Evolutionary conservation across 129 eudicot genomes (phyloP), one percentile per base, ranked within the genome.

Genomic region (Deinandra increscens): DNA sequence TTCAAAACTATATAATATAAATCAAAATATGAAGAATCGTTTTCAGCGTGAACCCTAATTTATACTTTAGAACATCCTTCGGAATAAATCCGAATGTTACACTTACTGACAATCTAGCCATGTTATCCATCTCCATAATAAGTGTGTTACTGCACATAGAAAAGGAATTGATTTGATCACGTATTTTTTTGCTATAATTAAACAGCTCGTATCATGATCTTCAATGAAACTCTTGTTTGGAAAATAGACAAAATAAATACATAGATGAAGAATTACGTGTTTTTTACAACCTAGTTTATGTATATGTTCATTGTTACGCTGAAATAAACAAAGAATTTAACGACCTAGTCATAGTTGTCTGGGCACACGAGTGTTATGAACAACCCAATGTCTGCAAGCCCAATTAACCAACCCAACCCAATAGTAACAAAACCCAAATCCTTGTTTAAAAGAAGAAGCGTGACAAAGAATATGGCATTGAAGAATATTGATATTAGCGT

Each of bases 121-220:
- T 86, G 50, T 86, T 92, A 74, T 92, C 98, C 79, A 92, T 89
- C 80, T 92, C 96, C 86, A 76, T 22, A 49, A 92, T 96, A 79
- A 88, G 82, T 11, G 82, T 53, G 61, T 92, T 92, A 39, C 98
- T 92, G 71, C 50, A 68, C 20, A 79, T 14, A 78, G 0, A 66
- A 3, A 55, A 6, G 6, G 6, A 6, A 36, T 36, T 36, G 31
- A 26, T 26, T 26, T 0, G 4, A 46, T 39, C 26, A 68, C 38
- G 17, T 10, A 36, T 67, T 46, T 6, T 46, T 29, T 7, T 11
- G 31, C 13, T 22, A 53, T 38, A 17, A n/a, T n/a, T n/a, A n/a
- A 31, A 22, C 55, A 55, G 37, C 39, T 53, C 12, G 0, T 7
- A n/a, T 23, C 44, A 9, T 31, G n/a, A 55, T 4, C 31, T 3